phyloP scores from a whole-genome alignment of 345 rosid species.

The Lepidium sativum region DNA sequence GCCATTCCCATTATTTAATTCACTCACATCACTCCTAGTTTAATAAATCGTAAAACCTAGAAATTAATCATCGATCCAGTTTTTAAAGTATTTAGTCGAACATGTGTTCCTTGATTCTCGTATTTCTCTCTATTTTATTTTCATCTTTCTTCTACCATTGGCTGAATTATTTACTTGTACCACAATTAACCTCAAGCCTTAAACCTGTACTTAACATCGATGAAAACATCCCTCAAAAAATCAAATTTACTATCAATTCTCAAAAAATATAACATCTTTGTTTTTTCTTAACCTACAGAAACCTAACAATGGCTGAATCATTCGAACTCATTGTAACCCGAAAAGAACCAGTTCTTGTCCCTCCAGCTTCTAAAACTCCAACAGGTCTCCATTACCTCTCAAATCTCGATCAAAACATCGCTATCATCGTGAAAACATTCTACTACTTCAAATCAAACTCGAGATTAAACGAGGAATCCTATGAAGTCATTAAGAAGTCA shows the following conservation, averaged over 20 bases:
- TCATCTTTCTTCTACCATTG: neutral
- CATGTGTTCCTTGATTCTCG: neutral
- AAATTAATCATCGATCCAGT: neutral
- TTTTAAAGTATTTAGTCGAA: neutral
- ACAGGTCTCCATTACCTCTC: conserved; percentile 64
- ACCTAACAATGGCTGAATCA: conserved; percentile 33
- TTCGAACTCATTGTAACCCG: conserved; percentile 39
- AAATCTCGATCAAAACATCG: conserved; percentile 88
- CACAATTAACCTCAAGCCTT: conserved; percentile 25
- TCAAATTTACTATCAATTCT: conserved; percentile 2
- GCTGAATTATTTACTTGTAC: conserved; percentile 17
- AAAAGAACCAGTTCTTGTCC: conserved; percentile 47
- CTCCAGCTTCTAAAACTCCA: conserved; percentile 55
- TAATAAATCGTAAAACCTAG: neutral
- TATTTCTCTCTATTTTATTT: neutral
- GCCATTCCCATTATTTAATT: neutral
- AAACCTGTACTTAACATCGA: conserved; percentile 5
- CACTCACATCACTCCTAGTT: neutral
- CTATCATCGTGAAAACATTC: conserved; percentile 62
- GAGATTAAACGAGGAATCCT: conserved; percentile 58
- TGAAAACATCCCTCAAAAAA: neutral
- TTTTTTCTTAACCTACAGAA: neutral
- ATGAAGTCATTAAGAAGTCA: conserved; percentile 48
- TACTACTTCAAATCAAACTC: conserved; percentile 66
- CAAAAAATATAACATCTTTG: neutral